phyloP scores from a whole-genome alignment of 768 basidiomycete species.

The Sporobolomyces roseus region DNA sequence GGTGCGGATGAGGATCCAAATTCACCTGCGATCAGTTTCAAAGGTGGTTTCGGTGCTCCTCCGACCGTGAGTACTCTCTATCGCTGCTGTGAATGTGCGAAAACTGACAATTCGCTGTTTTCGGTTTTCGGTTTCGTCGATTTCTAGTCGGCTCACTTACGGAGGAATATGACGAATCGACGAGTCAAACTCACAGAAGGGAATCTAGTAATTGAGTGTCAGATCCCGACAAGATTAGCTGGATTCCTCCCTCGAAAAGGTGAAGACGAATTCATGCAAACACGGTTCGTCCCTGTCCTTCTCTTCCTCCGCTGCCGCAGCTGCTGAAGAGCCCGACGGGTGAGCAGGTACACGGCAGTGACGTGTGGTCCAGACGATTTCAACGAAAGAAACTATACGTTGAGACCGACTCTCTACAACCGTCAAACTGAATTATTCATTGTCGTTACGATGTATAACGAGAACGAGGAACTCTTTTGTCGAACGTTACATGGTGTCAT shows the following conservation, averaged over 20 bases:
- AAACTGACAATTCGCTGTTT: neutral
- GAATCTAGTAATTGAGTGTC: constrained; percentile 77
- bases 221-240: constrained; percentile 77
- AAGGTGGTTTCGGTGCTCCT: constrained; percentile 35
- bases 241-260: constrained; percentile 62
- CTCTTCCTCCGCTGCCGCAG: constrained; percentile 40
- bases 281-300: constrained; percentile 53
- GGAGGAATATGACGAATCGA: constrained; percentile 31
- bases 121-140: neutral
- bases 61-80: constrained; percentile 19
- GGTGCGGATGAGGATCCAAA: neutral
- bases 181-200: constrained; percentile 77
- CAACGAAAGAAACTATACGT: constrained; percentile 71
- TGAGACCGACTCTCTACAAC: constrained; percentile 74
- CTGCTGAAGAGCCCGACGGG: constrained; percentile 30
- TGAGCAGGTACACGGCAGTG: constrained; percentile 62
- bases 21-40: constrained; percentile 20
- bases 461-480: constrained; percentile 54
- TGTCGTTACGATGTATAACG: constrained; percentile 95
- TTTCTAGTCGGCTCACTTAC: constrained; percentile 26
- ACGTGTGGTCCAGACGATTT: constrained; percentile 94
- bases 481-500: constrained; percentile 45
- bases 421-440: constrained; percentile 86
- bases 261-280: constrained; percentile 67
- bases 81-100: neutral